Percentiles rank a stretch among this genome's conserved stretches.
phyloP scores from a whole-genome alignment of 1,139 yeast genomes.

The Geotrichum candidum region DNA sequence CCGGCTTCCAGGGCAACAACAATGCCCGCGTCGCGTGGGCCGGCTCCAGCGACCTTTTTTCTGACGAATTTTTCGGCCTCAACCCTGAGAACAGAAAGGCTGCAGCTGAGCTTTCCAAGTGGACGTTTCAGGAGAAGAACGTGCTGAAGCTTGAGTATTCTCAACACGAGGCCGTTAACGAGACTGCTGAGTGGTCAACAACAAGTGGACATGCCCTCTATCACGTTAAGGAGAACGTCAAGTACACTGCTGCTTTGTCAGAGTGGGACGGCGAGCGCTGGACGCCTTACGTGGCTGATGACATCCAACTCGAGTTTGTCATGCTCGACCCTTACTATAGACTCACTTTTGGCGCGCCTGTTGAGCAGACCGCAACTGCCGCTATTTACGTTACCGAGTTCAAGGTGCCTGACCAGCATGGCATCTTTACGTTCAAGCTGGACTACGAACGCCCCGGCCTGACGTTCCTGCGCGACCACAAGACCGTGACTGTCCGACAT shows the following conservation, averaged over 20 bases:
- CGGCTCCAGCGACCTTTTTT: constrained; percentile 57
- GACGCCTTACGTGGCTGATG: constrained; percentile 59
- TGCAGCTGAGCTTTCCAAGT: constrained; percentile 51
- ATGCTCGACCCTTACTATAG: constrained; percentile 97
- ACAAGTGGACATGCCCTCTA: constrained; percentile 40
- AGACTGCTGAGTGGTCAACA: constrained; percentile 26
- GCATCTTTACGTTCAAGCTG: constrained; percentile 82
- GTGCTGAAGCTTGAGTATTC: constrained; percentile 55
- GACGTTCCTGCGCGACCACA: constrained; percentile 57
- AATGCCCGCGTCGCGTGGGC: constrained; percentile 80
- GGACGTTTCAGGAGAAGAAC: constrained; percentile 71
- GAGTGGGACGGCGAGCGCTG: constrained; percentile 59
- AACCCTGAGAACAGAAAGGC: constrained; percentile 31
- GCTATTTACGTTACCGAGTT: constrained; percentile 52
- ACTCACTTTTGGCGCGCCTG: constrained; percentile 39
- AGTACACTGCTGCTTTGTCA: constrained; percentile 53
- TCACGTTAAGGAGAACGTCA: constrained; percentile 56
- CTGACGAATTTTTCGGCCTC: constrained; percentile 32
- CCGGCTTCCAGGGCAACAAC: constrained; percentile 74
- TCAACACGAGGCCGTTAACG: constrained; percentile 35
- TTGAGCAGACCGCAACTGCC: constrained; percentile 27
- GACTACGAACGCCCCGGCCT: constrained; percentile 79
- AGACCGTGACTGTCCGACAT: constrained; percentile 82
- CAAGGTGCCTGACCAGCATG: constrained; percentile 89
- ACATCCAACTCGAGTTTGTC: constrained; percentile 74